phyloP scores from a whole-genome alignment of 2,329 filamentous ascomycete genomes.

The Aspergillus sp. region DNA sequence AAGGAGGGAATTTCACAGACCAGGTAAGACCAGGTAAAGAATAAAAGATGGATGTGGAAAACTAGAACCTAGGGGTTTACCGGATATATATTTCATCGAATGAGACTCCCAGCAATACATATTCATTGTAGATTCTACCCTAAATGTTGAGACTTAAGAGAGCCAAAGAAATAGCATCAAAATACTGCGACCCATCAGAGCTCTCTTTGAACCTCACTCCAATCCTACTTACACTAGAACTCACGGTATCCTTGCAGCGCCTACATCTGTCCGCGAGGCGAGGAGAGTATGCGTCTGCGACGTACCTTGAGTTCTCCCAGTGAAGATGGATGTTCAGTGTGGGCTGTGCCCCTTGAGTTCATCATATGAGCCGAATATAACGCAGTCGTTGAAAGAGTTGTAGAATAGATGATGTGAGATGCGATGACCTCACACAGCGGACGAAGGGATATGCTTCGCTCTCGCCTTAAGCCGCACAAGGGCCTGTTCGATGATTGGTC shows the following conservation, averaged over 20 bases:
- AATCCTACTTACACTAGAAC: slow-evolving; percentile 5
- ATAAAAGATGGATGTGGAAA: no score
- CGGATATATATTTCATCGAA: no score
- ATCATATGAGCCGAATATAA: slow-evolving; percentile 23
- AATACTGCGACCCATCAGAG: slow-evolving; percentile 28
- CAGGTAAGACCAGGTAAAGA: no score
- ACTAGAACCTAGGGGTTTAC: no score
- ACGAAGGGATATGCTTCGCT: slow-evolving; percentile 13
- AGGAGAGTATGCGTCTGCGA: slow-evolving; percentile 26
- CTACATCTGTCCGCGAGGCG: slow-evolving; percentile 19
- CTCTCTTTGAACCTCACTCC: slow-evolving; percentile 36
- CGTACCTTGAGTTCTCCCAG: background rate
- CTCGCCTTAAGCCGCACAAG: slow-evolving; percentile 33
- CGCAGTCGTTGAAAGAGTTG: background rate
- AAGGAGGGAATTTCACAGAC: no score
- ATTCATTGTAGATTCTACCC: no score
- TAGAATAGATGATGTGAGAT: background rate
- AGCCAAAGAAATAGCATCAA: no score
- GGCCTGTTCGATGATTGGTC: slow-evolving; percentile 37
- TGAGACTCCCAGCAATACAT: no score
- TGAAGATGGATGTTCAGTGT: slow-evolving; percentile 9
- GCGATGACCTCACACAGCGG: background rate
- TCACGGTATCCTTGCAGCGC: slow-evolving; percentile 13
- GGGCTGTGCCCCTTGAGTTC: slow-evolving; percentile 25
- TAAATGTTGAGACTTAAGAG: no score